phyloP scores from a whole-genome alignment of 495 filamentous ascomycete genomes.

The Daldinia vernicosa region DNA sequence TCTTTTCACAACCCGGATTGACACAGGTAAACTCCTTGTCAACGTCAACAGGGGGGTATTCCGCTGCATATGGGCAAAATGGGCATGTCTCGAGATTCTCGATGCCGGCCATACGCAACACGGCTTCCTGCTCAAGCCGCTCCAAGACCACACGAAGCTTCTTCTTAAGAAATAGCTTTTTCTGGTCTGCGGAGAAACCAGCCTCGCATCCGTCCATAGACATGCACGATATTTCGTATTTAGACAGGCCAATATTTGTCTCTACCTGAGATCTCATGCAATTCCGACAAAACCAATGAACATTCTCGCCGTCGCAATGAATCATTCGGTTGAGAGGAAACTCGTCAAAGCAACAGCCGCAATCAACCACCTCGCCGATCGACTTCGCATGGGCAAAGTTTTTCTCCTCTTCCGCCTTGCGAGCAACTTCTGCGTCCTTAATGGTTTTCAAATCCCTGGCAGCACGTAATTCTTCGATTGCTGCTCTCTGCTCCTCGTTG shows the following conservation, averaged over 20 bases:
- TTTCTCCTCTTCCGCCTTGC: conserved; percentile 53
- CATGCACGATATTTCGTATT: conserved; percentile 67
- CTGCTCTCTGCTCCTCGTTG: conserved; percentile 32
- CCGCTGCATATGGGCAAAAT: conserved; percentile 83
- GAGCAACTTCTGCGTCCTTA: conserved; percentile 32
- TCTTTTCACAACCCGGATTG: conserved; percentile 68
- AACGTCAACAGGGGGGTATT: conserved; percentile 70
- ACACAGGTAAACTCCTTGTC: conserved; percentile 80
- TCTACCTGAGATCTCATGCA: conserved; percentile 74
- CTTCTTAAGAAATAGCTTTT: conserved; percentile 65
- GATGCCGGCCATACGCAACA: conserved; percentile 69
- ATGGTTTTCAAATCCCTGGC: conserved; percentile 35
- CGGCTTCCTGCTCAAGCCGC: conserved; percentile 72
- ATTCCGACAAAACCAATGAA: conserved; percentile 70
- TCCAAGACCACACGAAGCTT: conserved; percentile 67
- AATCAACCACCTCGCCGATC: conserved; percentile 64
- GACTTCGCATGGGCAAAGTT: conserved; percentile 56
- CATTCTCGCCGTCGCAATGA: conserved; percentile 64
- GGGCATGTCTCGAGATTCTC: conserved; percentile 76
- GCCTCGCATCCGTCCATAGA: conserved; percentile 57
- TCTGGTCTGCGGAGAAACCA: conserved; percentile 56
- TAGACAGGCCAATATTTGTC: conserved; percentile 68
- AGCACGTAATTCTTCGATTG: conserved; percentile 43
- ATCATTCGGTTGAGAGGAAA: conserved; percentile 71
- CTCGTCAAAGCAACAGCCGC: conserved; percentile 75